phyloP scores from a whole-genome alignment of 73 alveolate genomes.

The Paramecium biaurelia region DNA sequence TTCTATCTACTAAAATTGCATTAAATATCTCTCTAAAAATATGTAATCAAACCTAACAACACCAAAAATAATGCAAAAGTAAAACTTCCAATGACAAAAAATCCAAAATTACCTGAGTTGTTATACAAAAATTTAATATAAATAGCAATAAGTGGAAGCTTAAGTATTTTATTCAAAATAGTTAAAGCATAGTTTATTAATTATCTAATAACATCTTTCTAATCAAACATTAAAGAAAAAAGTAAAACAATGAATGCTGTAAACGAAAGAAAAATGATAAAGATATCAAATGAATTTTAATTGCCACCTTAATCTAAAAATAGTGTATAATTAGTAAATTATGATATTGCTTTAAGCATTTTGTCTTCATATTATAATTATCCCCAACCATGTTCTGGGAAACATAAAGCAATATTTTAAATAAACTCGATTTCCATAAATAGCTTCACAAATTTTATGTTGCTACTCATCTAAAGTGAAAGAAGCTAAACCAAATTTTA shows the following conservation, averaged over 20 bases:
- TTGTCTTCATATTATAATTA: neutral
- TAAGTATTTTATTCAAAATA: neutral
- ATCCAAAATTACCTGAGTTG: neutral
- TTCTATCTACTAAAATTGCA: neutral
- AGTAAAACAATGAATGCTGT: neutral
- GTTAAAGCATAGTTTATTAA: neutral
- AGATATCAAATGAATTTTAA: neutral
- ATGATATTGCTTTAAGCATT: neutral
- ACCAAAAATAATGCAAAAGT: neutral
- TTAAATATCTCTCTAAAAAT: neutral
- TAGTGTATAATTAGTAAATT: neutral
- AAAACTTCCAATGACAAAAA: neutral
- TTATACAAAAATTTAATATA: neutral
- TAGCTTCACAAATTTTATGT: neutral
- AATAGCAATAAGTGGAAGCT: neutral
- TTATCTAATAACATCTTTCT: neutral
- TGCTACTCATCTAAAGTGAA: neutral
- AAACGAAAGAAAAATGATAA: neutral
- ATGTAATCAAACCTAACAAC: neutral
- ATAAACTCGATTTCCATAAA: neutral
- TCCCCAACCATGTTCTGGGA: constrained; percentile 9
- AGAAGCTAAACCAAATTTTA: neutral
- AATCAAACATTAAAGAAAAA: neutral
- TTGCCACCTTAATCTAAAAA: neutral
- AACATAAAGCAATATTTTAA: neutral